These are phyloP conservation scores for Ganoderma lingzhi DNA, from an alignment of 1,284 basidiomycete genomes.

Conservation along the genomic window DNA sequence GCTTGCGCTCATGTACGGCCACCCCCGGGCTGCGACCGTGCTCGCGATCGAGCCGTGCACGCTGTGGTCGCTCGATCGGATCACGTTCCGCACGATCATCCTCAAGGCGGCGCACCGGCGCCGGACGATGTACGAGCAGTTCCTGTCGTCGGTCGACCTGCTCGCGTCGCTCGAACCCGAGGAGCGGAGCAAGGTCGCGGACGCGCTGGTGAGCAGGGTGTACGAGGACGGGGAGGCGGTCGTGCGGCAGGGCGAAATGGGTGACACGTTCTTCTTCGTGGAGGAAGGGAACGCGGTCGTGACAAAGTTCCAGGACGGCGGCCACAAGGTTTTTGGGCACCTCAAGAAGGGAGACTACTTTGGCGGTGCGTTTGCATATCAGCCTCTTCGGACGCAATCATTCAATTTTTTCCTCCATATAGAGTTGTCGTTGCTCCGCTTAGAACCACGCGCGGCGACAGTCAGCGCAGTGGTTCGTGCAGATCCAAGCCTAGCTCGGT, in stretches of 20 bases:
- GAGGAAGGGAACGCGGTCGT: conserved; percentile 93
- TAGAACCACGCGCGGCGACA: conserved; percentile 92
- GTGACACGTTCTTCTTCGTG: conserved; percentile 97
- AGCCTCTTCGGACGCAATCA: background rate
- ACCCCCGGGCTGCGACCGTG: conserved; percentile 95
- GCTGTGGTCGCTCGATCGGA: conserved; percentile 95
- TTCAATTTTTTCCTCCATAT: conserved; percentile 34
- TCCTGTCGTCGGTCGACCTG: conserved; percentile 92
- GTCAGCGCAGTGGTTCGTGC: conserved; percentile 80
- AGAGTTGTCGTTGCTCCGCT: conserved; percentile 87
- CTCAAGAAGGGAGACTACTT: conserved; percentile 96
- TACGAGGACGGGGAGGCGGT: conserved; percentile 89
- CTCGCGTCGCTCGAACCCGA: conserved; percentile 86
- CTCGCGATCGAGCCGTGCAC: conserved; percentile 86
- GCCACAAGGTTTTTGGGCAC: conserved; percentile 75
- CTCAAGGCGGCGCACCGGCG: conserved; percentile 88
- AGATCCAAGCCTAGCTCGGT: conserved; percentile 61
- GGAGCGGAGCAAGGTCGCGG: conserved; percentile 96
- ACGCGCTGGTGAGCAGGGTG: conserved; percentile 88
- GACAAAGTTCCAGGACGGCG: conserved; percentile 74
- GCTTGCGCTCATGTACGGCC: conserved; percentile 97
- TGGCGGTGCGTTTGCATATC: conserved; percentile 72
- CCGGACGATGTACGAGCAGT: conserved; percentile 95
- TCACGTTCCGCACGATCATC: conserved; percentile 99
- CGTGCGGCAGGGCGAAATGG: conserved; percentile 92